phyloP scores from a whole-genome alignment of 805 yeast genomes.

The Metschnikowia colocasiae region DNA sequence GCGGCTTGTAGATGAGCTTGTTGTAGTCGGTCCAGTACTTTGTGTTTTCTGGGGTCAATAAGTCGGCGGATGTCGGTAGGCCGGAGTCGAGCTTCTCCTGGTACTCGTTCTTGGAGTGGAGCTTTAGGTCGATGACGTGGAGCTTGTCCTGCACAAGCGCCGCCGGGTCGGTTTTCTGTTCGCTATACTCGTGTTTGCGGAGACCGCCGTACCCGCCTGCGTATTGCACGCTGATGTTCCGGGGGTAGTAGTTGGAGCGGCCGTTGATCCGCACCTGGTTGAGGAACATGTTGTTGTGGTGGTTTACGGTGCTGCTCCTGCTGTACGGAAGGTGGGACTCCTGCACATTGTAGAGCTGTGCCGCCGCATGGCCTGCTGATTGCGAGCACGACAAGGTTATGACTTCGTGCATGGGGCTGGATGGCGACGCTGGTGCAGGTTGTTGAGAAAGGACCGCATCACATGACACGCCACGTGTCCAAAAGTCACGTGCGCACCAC shows the following conservation, averaged over 20 bases:
- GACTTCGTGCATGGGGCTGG: constrained; percentile 43
- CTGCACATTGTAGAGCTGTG: constrained; percentile 81
- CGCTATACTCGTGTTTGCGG: constrained; percentile 49
- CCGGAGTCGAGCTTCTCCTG: constrained; percentile 61
- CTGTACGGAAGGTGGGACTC: constrained; percentile 61
- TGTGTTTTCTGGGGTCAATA: constrained; percentile 41
- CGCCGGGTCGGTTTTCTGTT: constrained; percentile 12
- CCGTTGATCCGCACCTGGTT: constrained; percentile 21
- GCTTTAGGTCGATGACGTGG: constrained; percentile 29
- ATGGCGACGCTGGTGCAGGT: background rate
- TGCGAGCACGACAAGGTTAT: constrained; percentile 73
- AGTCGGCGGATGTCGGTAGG: constrained; percentile 16
- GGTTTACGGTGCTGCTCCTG: constrained; percentile 42
- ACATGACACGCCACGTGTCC: background rate
- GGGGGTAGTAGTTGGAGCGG: constrained; percentile 62
- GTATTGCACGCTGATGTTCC: constrained; percentile 79
- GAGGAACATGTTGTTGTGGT: constrained; percentile 41
- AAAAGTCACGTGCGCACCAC: background rate
- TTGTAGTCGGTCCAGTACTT: constrained; percentile 80
- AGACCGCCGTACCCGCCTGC: constrained; percentile 73
- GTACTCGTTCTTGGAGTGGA: constrained; percentile 51
- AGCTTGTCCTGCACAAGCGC: background rate
- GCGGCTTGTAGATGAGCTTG: constrained; percentile 62
- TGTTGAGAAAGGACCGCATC: background rate
- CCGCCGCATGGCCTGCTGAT: constrained; percentile 64